These are phyloP conservation scores for Starmerella floricola DNA, from an alignment of 805 yeast genomes.

Conservation along the genomic window DNA sequence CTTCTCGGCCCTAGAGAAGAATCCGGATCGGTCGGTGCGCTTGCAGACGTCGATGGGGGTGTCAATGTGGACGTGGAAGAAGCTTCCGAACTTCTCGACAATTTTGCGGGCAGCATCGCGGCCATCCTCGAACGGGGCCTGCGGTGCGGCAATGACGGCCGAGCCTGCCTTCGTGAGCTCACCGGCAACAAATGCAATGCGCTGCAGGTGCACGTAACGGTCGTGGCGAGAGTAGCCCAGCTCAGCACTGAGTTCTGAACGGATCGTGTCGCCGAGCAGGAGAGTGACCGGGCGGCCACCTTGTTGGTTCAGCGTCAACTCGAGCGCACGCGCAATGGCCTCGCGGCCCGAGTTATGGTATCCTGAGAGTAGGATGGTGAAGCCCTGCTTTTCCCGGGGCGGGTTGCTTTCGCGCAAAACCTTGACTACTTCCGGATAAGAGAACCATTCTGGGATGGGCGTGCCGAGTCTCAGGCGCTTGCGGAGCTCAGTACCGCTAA, in stretches of 20 bases:
- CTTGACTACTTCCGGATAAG: constrained; percentile 89
- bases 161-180: constrained; percentile 83
- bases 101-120: constrained; percentile 35
- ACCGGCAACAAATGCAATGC: constrained; percentile 50
- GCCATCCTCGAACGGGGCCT: constrained; percentile 36
- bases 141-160: constrained; percentile 66
- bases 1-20: constrained; percentile 36
- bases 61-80: constrained; percentile 40
- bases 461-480: constrained; percentile 74
- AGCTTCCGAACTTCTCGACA: constrained; percentile 40
- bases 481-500: constrained; percentile 90
- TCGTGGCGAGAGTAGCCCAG: constrained; percentile 33
- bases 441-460: constrained; percentile 91
- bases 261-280: constrained; percentile 37
- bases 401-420: constrained; percentile 87
- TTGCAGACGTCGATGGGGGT: constrained; percentile 39
- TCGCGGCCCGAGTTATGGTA: constrained; percentile 47
- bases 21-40: constrained; percentile 40
- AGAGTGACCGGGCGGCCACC: constrained; percentile 72
- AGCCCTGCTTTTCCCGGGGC: constrained; percentile 82
- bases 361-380: constrained; percentile 58
- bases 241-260: constrained; percentile 32
- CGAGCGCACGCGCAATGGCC: constrained; percentile 68
- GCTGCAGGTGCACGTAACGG: constrained; percentile 34
- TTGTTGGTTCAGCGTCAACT: constrained; percentile 81